A percentile compares a stretch with the other conserved stretches of the same genome.
These are phyloP conservation scores for Fagopyrum esculentum DNA, from an alignment of 148 eudicot genomes.

Conservation along the genomic window DNA sequence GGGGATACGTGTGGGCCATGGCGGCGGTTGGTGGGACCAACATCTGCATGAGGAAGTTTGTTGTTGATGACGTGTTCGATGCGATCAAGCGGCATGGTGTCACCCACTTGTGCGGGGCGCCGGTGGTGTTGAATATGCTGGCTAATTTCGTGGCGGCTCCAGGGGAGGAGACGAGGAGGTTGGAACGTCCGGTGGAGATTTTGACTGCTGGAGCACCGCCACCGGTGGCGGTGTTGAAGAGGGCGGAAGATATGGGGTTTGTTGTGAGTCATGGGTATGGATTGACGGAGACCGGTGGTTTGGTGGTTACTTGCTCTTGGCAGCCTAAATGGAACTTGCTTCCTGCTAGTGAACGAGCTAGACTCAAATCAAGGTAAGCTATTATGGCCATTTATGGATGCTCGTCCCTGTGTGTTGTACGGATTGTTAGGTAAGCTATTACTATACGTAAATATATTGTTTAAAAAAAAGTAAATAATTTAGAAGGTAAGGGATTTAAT, in stretches of 20 bases:
- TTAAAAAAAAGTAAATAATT: no score
- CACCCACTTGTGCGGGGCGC: conserved; percentile 51
- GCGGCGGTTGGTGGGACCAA: conserved; percentile 42
- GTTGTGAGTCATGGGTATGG: conserved; percentile 18
- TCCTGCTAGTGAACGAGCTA: background rate
- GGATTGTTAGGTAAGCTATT: no score
- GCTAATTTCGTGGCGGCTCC: conserved; percentile 13
- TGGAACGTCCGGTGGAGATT: conserved; percentile 1
- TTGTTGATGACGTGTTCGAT: conserved; percentile 19
- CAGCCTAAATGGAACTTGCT: conserved; percentile 10
- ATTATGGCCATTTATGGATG: no score
- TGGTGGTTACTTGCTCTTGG: conserved; percentile 15
- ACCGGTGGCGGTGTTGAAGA: background rate
- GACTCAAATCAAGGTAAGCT: background rate
- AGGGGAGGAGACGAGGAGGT: conserved; percentile 12
- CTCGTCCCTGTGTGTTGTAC: no score
- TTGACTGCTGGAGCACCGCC: conserved; percentile 19
- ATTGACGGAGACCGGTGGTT: conserved; percentile 18
- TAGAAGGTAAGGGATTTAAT: no score
- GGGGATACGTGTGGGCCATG: conserved; percentile 41
- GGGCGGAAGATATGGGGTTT: conserved; percentile 16
- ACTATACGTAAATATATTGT: no score
- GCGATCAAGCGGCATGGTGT: conserved; percentile 25
- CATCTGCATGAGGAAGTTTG: conserved; percentile 35
- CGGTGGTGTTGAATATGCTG: conserved; percentile 28